These are phyloP conservation scores for Monoraphidium neglectum DNA, from an alignment of 139 green algal genomes.

Conservation along the genomic window DNA sequence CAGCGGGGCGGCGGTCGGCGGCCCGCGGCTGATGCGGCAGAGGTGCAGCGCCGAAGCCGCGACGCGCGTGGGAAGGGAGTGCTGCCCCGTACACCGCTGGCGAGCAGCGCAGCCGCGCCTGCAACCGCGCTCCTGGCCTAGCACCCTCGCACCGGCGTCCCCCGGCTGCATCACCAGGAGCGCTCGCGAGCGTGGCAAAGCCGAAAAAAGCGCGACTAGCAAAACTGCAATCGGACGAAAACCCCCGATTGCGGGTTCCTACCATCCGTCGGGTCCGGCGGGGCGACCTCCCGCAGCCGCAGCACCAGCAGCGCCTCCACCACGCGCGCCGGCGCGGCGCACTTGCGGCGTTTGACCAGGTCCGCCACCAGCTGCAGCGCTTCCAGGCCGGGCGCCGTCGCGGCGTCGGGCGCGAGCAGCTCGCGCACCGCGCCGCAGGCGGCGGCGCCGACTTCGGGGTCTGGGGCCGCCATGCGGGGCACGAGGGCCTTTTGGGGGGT, in stretches of 20 bases:
- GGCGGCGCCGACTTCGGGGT: conserved; percentile 40
- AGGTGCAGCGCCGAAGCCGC: no score
- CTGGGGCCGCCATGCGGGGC: conserved; percentile 56
- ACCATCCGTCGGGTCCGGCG: not conserved
- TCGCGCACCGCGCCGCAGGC: conserved; percentile 41
- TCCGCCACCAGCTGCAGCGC: conserved; percentile 92
- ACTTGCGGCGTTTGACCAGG: conserved; percentile 72
- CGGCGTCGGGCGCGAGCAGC: conserved; percentile 38
- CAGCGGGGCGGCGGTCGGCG: no score
- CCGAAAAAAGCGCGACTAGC: no score
- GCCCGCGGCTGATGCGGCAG: no score
- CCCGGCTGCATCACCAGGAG: no score
- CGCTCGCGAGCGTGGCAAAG: no score
- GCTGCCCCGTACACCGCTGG: not conserved
- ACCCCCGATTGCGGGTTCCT: conserved; percentile 1
- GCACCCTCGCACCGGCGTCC: not conserved
- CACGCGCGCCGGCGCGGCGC: conserved; percentile 48
- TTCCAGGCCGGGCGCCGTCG: conserved; percentile 42
- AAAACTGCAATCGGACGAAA: no score
- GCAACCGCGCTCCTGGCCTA: not conserved
- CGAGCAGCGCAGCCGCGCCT: not conserved
- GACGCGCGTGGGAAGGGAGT: no score
- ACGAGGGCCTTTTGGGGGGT: conserved; percentile 62
- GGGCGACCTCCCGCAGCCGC: conserved; percentile 47
- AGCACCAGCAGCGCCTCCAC: conserved; percentile 56